phyloP scores from a whole-genome alignment of 2,329 filamentous ascomycete genomes.

The Monosporascus sp. region DNA sequence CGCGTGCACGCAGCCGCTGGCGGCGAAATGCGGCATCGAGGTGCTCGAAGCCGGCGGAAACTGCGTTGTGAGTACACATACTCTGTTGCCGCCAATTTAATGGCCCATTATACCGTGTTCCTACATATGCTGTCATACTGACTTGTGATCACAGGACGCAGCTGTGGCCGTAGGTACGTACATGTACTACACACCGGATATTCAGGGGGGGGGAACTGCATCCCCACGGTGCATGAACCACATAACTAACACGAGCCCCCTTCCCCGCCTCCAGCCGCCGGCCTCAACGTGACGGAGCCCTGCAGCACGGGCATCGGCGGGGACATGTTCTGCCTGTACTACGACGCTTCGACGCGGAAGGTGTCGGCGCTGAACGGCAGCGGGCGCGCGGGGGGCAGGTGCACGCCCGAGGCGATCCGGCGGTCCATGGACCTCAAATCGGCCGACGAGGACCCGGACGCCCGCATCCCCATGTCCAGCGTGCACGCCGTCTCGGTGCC shows the following conservation, averaged over 20 bases:
- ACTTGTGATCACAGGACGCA: slow-evolving; percentile 58
- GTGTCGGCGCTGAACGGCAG: slow-evolving; percentile 89
- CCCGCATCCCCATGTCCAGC: slow-evolving; percentile 67
- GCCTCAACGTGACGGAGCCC: slow-evolving; percentile 89
- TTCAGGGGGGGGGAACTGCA: too few species aligned
- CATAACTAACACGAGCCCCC: not conserved
- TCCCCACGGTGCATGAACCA: too few species aligned
- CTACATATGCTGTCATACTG: not conserved
- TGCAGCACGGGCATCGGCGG: slow-evolving; percentile 91
- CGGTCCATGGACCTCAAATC: slow-evolving; percentile 62
- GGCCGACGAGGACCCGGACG: slow-evolving; percentile 47
- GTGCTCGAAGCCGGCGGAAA: slow-evolving; percentile 87
- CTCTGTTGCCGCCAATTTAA: not conserved
- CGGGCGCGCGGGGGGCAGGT: slow-evolving; percentile 70
- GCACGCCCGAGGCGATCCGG: slow-evolving; percentile 65
- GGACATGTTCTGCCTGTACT: slow-evolving; percentile 95
- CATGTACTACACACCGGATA: not conserved
- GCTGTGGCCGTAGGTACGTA: slow-evolving; percentile 79
- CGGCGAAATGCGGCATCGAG: slow-evolving; percentile 79
- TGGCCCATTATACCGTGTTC: not conserved
- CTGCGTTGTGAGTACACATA: slow-evolving; percentile 66
- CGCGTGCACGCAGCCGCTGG: slow-evolving; percentile 82
- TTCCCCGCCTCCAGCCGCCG: slow-evolving; percentile 59
- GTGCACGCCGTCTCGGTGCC: slow-evolving; percentile 83
- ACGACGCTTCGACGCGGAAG: slow-evolving; percentile 75